Base-by-base conservation (phyloP, 345 rosid species). In the Eucalyptus grandis region DNA sequence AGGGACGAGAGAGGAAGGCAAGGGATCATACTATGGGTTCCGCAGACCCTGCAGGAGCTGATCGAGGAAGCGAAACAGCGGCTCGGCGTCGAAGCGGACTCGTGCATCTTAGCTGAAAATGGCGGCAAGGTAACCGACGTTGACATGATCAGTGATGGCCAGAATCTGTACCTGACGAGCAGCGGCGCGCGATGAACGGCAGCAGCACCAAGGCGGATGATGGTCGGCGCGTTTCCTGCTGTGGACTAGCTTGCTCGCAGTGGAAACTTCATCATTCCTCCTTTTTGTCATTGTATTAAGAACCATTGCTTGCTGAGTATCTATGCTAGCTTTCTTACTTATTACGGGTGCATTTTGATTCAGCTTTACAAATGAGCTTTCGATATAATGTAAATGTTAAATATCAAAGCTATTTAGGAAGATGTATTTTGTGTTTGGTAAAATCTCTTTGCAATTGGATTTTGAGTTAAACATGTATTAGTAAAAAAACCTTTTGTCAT, bases 1-100 rank as follows among this genome's bases (percentile, higher is more conserved):
- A 82, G 65, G 60, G 62, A 89, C 72, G 95, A 93, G 89, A 87
- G 89, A 88, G 93, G 89, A 92, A 94, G 91, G 91, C 90, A 89
- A 3, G 99, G 98, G 67, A 89, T 95, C 72, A 94, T 95, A 8
- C 46, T 95, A 72, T 95, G 98, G 98, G 95, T 97, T 86, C 97
- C 99, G 11, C 72, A 88, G 89, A 95, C 92, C 89, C 92, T 95
- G 86, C 94, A 95, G 65, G 96, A 94, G 83, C 97, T 96, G 34
- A 89, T 94, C 17, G 90, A 85, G 89, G 90, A 72, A 15, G 96
- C 97, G 16, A 89, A 50, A 11, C 93, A 90, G 87, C 90, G 91
- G 86, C 93, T 95, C 58, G 89, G 92, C 86, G 60, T 92, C 49
- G 17, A 91, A 3, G 65, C 88, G 83, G 93, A 86, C 88, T 89